Conservation (phyloP, 192 early-diverging fungal species). For the Anaeromyces robustus region DNA sequence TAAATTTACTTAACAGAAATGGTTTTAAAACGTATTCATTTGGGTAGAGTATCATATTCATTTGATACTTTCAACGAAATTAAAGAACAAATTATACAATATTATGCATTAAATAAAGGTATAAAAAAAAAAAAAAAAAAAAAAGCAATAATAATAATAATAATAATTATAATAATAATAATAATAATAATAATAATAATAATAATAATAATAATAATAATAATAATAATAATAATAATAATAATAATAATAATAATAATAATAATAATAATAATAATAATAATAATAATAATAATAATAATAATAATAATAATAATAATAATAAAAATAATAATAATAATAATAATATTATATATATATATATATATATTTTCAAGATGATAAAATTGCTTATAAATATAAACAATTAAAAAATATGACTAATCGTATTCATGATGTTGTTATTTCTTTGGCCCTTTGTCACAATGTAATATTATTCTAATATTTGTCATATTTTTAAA, state of each 20-base stretch:
- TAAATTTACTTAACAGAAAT: conserved; percentile 39
- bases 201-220: neutral
- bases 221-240: neutral
- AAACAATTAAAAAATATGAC: conserved; percentile 68
- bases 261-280: neutral
- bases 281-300: neutral
- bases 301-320: too few relatives aligned
- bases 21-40: conserved; percentile 84
- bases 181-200: neutral
- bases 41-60: conserved; percentile 88
- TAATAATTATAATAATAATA: too few relatives aligned
- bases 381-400: conserved; percentile 7
- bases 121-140: neutral
- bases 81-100: conserved; percentile 33
- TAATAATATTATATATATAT: too few relatives aligned
- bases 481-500: too few relatives aligned
- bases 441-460: conserved; percentile 72
- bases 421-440: conserved; percentile 72
- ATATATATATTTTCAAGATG: too few relatives aligned
- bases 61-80: conserved; percentile 83
- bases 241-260: neutral
- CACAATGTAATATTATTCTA: conserved; percentile 88
- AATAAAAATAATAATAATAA: neutral
- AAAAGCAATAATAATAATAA: too few relatives aligned
- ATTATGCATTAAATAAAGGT: conserved; percentile 12